Base-by-base conservation (phyloP, 2,329 filamentous ascomycete genomes). In the Drechslerella stenobrocha region DNA sequence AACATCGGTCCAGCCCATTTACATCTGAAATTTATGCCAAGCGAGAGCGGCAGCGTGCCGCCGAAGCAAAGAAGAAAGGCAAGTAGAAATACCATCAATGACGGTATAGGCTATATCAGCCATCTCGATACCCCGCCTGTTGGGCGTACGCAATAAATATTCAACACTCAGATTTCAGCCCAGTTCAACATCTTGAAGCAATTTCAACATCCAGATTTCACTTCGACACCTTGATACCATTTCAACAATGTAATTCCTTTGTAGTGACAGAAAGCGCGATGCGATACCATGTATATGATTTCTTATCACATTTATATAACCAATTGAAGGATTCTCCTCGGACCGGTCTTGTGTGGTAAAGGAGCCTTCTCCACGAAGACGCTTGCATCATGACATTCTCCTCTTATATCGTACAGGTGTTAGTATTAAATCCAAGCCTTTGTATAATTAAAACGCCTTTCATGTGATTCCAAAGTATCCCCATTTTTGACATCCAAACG, bases 1-100 rank as follows among this genome's bases (percentile, higher is more conserved):
- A 11, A 23, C 30, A 28, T 20, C 26, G 24, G 9, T 47, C 20
- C 18, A 73, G 72, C 44, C 92, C 92, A 2, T 98, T 97, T 78
- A 98, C 93, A 4, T 84, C 85, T 2, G 88, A 83, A 71, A 98
- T 98, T 75, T 98, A 97, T 77, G 87, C 87, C 72, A 95, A 93
- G 84, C 82, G 89, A 67, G 88, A 90, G 60, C 78, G 78, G 60
- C 80, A 84, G 75, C 79, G 81, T 70, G 81, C 80, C 23, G 47
- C 58, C 50, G 46, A 57, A 13, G 60, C 46, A 18, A 71, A 72
- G 48, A 75, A 75, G 71, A 73, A 28, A 47, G 13, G 8, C 3
- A 20, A 7, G 15, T 20, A 42, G 7, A 42, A 5, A 5, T 42
- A 42, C 37, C 37, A 20, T 42, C 37, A 42, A 42, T 18, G 37